Evolutionary conservation across 768 basidiomycete genomes (phyloP).

Genomic region (Tulasnella sp.): DNA sequence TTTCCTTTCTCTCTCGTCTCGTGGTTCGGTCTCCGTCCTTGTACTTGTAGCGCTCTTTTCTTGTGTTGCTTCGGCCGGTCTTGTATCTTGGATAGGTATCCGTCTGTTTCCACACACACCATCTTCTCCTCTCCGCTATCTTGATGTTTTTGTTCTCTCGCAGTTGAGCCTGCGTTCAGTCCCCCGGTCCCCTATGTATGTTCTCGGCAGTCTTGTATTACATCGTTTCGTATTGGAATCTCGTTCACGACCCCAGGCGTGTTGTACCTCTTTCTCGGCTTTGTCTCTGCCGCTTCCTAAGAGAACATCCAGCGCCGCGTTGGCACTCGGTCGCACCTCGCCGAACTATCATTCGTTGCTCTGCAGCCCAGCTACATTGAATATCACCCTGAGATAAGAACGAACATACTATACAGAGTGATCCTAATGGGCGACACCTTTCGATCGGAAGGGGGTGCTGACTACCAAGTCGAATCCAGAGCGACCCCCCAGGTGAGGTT

Average conservation of each 20-base stretch:
- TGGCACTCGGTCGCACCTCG: background rate
- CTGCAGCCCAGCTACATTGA: background rate
- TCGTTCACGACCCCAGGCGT: background rate
- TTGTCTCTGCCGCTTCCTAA: background rate
- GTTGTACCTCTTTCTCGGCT: background rate
- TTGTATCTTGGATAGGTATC: background rate
- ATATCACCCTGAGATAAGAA: background rate
- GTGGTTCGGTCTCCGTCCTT: background rate
- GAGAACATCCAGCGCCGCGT: background rate
- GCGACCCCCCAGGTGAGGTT: no score
- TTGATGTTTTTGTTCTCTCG: background rate
- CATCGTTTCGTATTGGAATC: background rate
- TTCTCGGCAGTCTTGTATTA: background rate
- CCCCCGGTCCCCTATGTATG: background rate
- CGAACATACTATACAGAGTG: background rate
- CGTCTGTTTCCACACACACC: background rate
- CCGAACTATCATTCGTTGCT: background rate
- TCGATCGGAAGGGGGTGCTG: no score
- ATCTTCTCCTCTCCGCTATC: background rate
- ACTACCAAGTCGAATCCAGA: no score
- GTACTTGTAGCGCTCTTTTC: background rate
- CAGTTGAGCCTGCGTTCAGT: background rate
- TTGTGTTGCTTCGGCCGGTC: background rate
- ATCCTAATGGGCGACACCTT: no score
- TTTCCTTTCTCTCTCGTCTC: background rate